Evolutionary conservation across 139 green algal genomes (phyloP), one percentile per base, ranked within the genome.

Genomic region (Yamagishiella unicocca): DNA sequence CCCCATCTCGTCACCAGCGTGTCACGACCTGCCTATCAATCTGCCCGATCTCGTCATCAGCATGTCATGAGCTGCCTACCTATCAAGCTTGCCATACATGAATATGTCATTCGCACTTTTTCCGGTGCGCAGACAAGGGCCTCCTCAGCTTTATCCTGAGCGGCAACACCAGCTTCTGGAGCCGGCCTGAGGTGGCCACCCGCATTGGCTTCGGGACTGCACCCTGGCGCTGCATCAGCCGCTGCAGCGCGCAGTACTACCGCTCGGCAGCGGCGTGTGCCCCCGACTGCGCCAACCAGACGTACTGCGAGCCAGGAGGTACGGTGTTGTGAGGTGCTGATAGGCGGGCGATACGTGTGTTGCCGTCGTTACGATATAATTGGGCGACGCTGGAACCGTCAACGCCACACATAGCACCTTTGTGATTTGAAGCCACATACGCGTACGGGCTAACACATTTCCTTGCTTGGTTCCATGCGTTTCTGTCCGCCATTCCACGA

Each of bases 161-260:
- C 33, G 82, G 82, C 27, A 42, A 87, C 67, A 80, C 82, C 35
- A 61, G n/a, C 67, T 87, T 87, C 25, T 87, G 82, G 82, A 81
- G 67, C 50, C 33, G 43, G 24, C 82, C 82, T 0, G 67, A 79
- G 2, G 82, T 87, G 21, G 82, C 82, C 46, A 81, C 35, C 9
- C 82, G 66, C 33, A 42, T 87, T 0, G 82, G 82, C 66, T 87
- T 87, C 46, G 82, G 82, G 8, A 80, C 72, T 29, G 72, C 72
- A 24, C 72, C 72, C 43, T 80, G 82, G 82, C 66, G 66, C 67
- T 87, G 82, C 82, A 43, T 81, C 35, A 45, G 19, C 67, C 2
- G 29, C 46, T 87, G 82, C 45, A 29, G 7, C 4, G 46, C 42
- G 14, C 82, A 87, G 46, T 72, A 71, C 27, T 81, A 62, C 29